Conservation (phyloP, 257 asterid species). For the Prunella vulgaris region DNA sequence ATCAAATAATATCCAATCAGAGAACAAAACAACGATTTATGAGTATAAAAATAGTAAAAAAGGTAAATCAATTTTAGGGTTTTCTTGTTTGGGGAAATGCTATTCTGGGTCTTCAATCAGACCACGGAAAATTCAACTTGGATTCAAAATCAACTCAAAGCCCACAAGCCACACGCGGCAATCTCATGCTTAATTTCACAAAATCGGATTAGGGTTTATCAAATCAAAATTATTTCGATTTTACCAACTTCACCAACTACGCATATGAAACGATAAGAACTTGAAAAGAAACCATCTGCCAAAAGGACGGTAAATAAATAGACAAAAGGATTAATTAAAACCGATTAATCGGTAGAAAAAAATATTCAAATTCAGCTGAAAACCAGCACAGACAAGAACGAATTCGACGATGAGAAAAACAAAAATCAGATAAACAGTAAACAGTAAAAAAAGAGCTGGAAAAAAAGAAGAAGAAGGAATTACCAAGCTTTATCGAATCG, state of each 20-base stretch:
- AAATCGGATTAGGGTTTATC: constrained; percentile 55
- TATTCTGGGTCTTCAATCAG: neutral
- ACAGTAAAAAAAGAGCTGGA: neutral
- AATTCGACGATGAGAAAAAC: neutral
- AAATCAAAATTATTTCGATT: neutral
- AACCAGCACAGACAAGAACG: constrained; percentile 25
- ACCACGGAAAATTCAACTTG: constrained; percentile 7
- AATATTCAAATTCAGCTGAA: constrained; percentile 20
- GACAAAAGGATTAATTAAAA: constrained; percentile 4
- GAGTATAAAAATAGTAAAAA: neutral
- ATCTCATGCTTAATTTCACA: constrained; percentile 10
- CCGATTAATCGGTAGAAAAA: constrained; percentile 11
- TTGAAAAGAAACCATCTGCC: neutral
- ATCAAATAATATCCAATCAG: neutral
- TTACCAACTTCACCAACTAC: constrained; percentile 13
- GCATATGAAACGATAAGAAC: constrained; percentile 3
- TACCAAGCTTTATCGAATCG: constrained; percentile 27
- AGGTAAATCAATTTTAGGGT: constrained; percentile 43
- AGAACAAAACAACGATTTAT: neutral
- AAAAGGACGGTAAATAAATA: constrained; percentile 25
- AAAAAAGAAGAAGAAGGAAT: neutral
- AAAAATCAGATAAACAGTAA: neutral
- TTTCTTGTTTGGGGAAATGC: constrained; percentile 25
- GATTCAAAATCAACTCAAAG: constrained; percentile 12
- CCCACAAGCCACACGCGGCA: neutral